phyloP scores from a whole-genome alignment of 1,284 basidiomycete genomes.

The Amylostereum areolatum region DNA sequence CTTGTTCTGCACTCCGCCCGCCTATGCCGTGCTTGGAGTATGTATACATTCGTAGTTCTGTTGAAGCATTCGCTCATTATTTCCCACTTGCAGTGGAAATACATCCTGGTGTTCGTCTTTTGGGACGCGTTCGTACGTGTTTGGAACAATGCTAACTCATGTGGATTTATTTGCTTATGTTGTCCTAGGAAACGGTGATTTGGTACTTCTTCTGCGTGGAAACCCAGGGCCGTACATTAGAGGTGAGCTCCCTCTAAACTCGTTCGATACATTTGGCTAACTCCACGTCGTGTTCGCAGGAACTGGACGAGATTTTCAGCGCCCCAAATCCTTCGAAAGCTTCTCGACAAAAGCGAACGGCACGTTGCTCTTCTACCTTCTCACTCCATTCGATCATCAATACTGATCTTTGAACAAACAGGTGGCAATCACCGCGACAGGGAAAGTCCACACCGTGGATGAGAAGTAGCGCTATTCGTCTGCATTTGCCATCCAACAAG shows the following conservation, averaged over 20 bases:
- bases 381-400: too few species aligned
- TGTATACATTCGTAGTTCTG: slow-evolving; percentile 17
- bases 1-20: slow-evolving; percentile 21
- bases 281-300: slow-evolving; percentile 19
- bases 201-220: slow-evolving; percentile 32
- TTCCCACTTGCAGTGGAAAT: slow-evolving; percentile 13
- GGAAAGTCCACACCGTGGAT: too few species aligned
- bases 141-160: slow-evolving; percentile 11
- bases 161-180: not conserved
- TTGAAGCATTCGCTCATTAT: slow-evolving; percentile 21
- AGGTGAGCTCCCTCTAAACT: not conserved
- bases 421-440: too few species aligned
- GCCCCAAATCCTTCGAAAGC: slow-evolving; percentile 28
- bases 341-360: slow-evolving; percentile 18
- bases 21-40: slow-evolving; percentile 2
- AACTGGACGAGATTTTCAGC: slow-evolving; percentile 31
- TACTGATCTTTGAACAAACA: too few species aligned
- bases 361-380: too few species aligned
- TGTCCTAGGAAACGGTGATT: slow-evolving; percentile 18
- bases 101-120: slow-evolving; percentile 23
- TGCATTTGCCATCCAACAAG: too few species aligned
- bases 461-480: too few species aligned
- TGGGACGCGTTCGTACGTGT: slow-evolving; percentile 24
- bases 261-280: not conserved
- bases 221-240: slow-evolving; percentile 13